Evolutionary conservation across 371 early-diverging fungal species (phyloP), one percentile per base, ranked within the genome.

Genomic region (Zychaea mexicana): DNA sequence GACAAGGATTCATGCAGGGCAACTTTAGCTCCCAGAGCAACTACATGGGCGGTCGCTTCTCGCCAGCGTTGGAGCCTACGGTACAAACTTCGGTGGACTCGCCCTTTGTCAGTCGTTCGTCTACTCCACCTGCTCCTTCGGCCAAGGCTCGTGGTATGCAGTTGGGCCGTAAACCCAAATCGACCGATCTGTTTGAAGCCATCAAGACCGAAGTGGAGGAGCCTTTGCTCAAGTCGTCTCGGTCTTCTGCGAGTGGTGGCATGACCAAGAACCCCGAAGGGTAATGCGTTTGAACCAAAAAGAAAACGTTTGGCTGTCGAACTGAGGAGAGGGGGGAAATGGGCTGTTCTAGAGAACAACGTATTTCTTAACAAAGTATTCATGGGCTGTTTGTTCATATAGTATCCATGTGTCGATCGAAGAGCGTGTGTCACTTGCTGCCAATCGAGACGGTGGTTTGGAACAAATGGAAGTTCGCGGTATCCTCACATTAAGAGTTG

Each of bases 401-500:
- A 92, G 92, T 30, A 89, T 98, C 19, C 96, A 97, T 67, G 77
- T 96, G 24, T 79, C 85, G 42, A 84, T 96, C 10, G 94, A 94
- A 55, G 98, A 98, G 76, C 91, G 88, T 66, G 88, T 98, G 31
- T 81, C 88, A 1, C 83, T 92, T 21, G 76, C 87, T 33, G 89
- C 92, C n/a, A 93, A 92, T 72, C 82, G 91, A 36, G 98, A 98
- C 67, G 98, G 98, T 49, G 97, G 95, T 21, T 73, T 97, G 33
- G 91, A 96, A 67, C 87, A 77, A 64, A 84, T 97, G 87, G 96
- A 98, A 55, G 90, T 97, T 45, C 94, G 94, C 75, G 98, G 98
- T 67, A 92, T 92, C 38, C 68, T 97, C 76, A 86, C 88, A 47
- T 78, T 98, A 19, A 82, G 86, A 57, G 87, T 96, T 32, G 74